phyloP scores from a whole-genome alignment of 495 filamentous ascomycete genomes.

The Clohesyomyces aquaticus region DNA sequence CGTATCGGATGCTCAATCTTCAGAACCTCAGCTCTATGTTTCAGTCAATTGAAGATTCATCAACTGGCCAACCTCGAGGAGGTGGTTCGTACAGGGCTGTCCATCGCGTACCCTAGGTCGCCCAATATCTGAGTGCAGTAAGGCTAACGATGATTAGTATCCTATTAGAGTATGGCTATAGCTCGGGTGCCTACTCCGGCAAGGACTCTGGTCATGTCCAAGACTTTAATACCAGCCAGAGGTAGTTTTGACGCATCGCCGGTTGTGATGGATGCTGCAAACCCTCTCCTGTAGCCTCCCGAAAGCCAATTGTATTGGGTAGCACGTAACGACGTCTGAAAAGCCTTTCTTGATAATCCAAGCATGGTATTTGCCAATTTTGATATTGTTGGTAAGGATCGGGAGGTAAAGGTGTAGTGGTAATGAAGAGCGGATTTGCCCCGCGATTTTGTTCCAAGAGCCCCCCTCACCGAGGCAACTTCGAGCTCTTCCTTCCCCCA shows the following conservation, averaged over 20 bases:
- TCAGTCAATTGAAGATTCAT: conserved; percentile 11
- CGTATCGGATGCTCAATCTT: conserved; percentile 92
- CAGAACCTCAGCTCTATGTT: conserved; percentile 83
- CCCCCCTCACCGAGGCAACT: conserved; percentile 31
- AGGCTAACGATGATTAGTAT: conserved; percentile 59
- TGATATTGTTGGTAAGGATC: neutral
- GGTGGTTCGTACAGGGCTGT: conserved; percentile 45
- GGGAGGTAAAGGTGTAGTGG: neutral
- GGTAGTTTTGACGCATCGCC: conserved; percentile 46
- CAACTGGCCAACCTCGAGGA: conserved; percentile 37
- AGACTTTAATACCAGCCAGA: conserved; percentile 79
- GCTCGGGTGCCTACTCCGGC: conserved; percentile 72
- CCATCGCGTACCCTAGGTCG: conserved; percentile 78
- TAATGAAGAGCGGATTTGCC: neutral
- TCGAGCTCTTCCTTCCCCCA: conserved; percentile 2
- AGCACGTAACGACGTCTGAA: neutral
- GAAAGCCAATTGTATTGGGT: conserved; percentile 22
- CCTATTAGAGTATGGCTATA: neutral
- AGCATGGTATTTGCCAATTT: conserved; percentile 14
- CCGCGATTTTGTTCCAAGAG: conserved; percentile 6
- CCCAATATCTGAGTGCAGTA: conserved; percentile 98
- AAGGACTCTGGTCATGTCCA: conserved; percentile 96
- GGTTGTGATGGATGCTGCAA: conserved; percentile 6
- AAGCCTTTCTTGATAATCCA: neutral
- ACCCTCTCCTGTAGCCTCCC: neutral